A percentile compares a stretch with the other conserved stretches of the same genome.
These are phyloP conservation scores for Solanum dulcamara DNA, from an alignment of 257 asterid species.

Conservation along the genomic window DNA sequence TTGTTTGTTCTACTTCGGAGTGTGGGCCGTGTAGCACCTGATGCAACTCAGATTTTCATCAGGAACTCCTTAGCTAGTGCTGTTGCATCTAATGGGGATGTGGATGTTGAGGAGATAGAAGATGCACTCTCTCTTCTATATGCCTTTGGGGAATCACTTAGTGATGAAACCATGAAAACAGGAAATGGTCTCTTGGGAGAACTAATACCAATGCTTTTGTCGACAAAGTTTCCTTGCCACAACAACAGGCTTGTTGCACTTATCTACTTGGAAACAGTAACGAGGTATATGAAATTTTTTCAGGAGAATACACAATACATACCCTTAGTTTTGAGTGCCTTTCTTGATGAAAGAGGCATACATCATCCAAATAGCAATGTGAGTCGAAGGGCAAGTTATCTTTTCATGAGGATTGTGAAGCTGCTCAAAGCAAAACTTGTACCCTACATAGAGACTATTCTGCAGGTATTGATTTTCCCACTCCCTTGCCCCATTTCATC, in stretches of 20 bases:
- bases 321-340: constrained; percentile 61
- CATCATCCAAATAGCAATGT: constrained; percentile 77
- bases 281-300: constrained; percentile 74
- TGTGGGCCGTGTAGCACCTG: constrained; percentile 86
- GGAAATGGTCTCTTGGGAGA: constrained; percentile 68
- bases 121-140: constrained; percentile 84
- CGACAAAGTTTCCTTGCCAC: constrained; percentile 85
- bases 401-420: constrained; percentile 90
- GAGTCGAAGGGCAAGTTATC: constrained; percentile 84
- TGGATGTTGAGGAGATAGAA: constrained; percentile 84
- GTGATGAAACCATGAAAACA: constrained; percentile 51
- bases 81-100: constrained; percentile 50
- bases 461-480: constrained; percentile 52
- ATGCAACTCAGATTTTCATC: constrained; percentile 64
- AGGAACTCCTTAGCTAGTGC: constrained; percentile 60
- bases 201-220: constrained; percentile 66
- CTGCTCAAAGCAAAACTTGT: constrained; percentile 74
- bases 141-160: constrained; percentile 80
- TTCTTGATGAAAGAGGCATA: constrained; percentile 94
- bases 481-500: background rate
- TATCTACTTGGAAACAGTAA: constrained; percentile 74
- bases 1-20: constrained; percentile 60
- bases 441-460: constrained; percentile 81
- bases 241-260: constrained; percentile 84
- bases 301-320: constrained; percentile 69